phyloP scores from a whole-genome alignment of 352 stramenopile species.

The Phytophthora colocasiae region DNA sequence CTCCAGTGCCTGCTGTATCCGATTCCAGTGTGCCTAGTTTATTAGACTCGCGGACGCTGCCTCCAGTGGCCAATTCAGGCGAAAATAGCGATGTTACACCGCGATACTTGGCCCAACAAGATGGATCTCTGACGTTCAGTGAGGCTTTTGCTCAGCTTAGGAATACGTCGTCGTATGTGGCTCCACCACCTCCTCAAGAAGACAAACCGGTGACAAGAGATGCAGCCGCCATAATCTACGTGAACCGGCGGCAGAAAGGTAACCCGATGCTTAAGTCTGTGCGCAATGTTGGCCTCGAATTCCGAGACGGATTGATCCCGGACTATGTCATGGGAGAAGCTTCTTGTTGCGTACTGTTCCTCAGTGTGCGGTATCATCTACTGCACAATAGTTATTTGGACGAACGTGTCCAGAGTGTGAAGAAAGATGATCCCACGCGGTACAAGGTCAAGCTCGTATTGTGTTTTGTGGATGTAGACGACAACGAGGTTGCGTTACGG shows the following conservation, averaged over 20 bases:
- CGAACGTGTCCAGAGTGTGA: slow-evolving; percentile 90
- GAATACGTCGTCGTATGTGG: slow-evolving; percentile 65
- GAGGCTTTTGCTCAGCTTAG: slow-evolving; percentile 70
- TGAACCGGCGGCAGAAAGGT: slow-evolving; percentile 90
- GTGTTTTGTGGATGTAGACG: slow-evolving; percentile 95
- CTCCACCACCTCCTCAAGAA: slow-evolving; percentile 10
- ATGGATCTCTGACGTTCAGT: slow-evolving; percentile 43
- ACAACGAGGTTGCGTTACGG: slow-evolving; percentile 92
- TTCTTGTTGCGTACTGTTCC: slow-evolving; percentile 91
- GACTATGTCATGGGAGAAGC: slow-evolving; percentile 95
- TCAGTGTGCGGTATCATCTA: slow-evolving; percentile 91
- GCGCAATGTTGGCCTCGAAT: slow-evolving; percentile 93
- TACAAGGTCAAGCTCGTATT: slow-evolving; percentile 94
- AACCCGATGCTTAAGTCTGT: slow-evolving; percentile 95
- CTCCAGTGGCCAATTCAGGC: slow-evolving; percentile 2
- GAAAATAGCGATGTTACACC: slow-evolving; percentile 23
- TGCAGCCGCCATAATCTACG: slow-evolving; percentile 64
- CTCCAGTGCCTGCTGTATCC: not conserved
- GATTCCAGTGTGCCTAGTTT: slow-evolving; percentile 41
- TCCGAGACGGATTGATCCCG: slow-evolving; percentile 90
- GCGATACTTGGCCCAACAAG: slow-evolving; percentile 50
- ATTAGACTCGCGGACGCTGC: slow-evolving; percentile 54
- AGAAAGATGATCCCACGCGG: slow-evolving; percentile 68
- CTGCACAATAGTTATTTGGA: slow-evolving; percentile 93
- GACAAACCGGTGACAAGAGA: slow-evolving; percentile 39